phyloP scores from a whole-genome alignment of 1,139 yeast species.

The Taphrina flavorubra region DNA sequence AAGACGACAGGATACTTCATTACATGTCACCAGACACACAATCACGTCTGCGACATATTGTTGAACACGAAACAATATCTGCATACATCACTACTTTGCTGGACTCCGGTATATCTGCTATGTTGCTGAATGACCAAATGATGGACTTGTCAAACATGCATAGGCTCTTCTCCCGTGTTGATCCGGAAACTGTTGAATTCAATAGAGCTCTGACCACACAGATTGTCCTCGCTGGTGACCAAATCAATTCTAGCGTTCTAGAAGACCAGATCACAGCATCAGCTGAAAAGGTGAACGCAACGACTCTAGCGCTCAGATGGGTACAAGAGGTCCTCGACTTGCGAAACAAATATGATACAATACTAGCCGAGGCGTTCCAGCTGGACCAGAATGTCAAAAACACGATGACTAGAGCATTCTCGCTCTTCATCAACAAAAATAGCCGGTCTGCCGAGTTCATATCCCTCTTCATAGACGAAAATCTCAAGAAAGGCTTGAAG shows the following conservation, averaged over 20 bases:
- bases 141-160: conserved; percentile 58
- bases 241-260: conserved; percentile 48
- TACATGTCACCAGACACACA: conserved; percentile 63
- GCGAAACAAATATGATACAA: conserved; percentile 60
- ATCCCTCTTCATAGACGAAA: conserved; percentile 75
- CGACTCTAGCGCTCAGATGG: conserved; percentile 72
- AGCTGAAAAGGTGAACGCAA: conserved; percentile 54
- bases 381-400: conserved; percentile 61
- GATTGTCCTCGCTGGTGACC: conserved; percentile 57
- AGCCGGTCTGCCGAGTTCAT: conserved; percentile 71
- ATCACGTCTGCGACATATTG: conserved; percentile 58
- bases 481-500: conserved; percentile 66
- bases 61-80: conserved; percentile 69
- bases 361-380: conserved; percentile 60
- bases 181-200: conserved; percentile 60
- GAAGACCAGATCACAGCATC: conserved; percentile 15
- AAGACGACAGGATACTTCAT: conserved; percentile 61
- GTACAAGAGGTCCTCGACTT: conserved; percentile 64
- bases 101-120: conserved; percentile 59
- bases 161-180: conserved; percentile 61
- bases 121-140: conserved; percentile 58
- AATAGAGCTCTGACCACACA: conserved; percentile 59
- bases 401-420: conserved; percentile 64
- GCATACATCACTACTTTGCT: conserved; percentile 62
- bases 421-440: conserved; percentile 65